Evolutionary conservation across 139 green algal genomes (phyloP).

Genomic region (Volvox africanus): DNA sequence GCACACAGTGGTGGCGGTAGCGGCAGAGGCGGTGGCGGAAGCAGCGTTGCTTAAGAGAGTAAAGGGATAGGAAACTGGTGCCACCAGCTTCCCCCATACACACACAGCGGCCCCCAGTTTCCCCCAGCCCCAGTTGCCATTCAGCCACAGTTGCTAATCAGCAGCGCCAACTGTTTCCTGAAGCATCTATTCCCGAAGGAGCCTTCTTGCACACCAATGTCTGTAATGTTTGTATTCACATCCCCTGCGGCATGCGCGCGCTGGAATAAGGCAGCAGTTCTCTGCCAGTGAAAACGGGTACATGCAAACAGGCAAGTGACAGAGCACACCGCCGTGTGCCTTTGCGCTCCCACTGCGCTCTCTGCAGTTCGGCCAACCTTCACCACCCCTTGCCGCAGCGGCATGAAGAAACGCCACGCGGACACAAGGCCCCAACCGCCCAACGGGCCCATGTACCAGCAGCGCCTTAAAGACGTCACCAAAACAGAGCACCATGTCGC

Average conservation of each 20-base stretch:
- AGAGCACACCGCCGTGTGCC: no score
- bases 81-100: background rate
- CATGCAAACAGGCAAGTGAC: no score
- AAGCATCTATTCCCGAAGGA: no score
- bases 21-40: background rate
- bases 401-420: background rate
- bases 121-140: background rate
- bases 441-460: background rate
- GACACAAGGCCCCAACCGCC: background rate
- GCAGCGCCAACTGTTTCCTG: no score
- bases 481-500: background rate
- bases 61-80: background rate
- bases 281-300: no score
- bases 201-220: no score
- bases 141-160: no score
- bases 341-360: background rate
- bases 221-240: no score
- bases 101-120: background rate
- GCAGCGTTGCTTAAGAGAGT: background rate
- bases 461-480: background rate
- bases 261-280: no score
- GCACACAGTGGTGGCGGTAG: background rate
- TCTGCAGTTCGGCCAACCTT: no score
- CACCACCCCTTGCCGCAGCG: background rate
- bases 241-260: no score